phyloP scores from a whole-genome alignment of 345 rosid genomes.

The Brassica juncea region DNA sequence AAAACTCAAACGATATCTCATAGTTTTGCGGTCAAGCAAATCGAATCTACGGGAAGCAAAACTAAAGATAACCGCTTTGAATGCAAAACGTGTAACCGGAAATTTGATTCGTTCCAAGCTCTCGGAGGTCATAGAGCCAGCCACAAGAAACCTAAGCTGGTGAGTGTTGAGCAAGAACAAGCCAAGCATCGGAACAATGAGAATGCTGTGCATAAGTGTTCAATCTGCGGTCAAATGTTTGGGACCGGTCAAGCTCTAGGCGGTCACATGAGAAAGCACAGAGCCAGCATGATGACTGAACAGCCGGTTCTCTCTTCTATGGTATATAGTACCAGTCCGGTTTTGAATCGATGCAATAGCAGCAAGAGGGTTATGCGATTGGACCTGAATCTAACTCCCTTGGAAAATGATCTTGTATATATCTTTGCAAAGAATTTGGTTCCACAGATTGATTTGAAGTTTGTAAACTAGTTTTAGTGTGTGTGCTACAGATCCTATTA shows the following conservation, averaged over 20 bases:
- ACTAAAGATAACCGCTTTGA: conserved; percentile 38
- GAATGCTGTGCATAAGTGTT: conserved; percentile 51
- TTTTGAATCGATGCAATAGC: conserved; percentile 50
- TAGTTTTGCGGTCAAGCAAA: conserved; percentile 33
- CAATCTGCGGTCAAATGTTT: conserved; percentile 56
- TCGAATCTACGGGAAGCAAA: conserved; percentile 15
- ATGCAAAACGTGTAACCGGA: conserved; percentile 70
- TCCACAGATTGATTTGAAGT: conserved; percentile 49
- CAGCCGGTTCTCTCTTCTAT: not conserved
- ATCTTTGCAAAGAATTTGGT: conserved; percentile 52
- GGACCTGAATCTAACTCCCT: conserved; percentile 74
- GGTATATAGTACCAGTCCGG: conserved; percentile 33
- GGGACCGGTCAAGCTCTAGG: conserved; percentile 70
- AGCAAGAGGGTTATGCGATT: conserved; percentile 30
- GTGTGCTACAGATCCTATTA: not conserved
- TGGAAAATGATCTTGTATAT: conserved; percentile 46
- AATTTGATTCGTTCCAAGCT: conserved; percentile 68
- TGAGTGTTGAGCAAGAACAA: conserved; percentile 31
- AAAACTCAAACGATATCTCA: conserved; percentile 48
- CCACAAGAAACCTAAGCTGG: conserved; percentile 55
- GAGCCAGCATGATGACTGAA: conserved; percentile 7
- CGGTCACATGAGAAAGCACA: conserved; percentile 74
- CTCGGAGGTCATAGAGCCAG: conserved; percentile 77
- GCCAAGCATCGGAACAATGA: conserved; percentile 16
- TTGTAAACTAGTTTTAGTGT: conserved; percentile 14